These are phyloP conservation scores for Clavispora asparagi DNA, from an alignment of 805 yeast species.

Conservation along the genomic window DNA sequence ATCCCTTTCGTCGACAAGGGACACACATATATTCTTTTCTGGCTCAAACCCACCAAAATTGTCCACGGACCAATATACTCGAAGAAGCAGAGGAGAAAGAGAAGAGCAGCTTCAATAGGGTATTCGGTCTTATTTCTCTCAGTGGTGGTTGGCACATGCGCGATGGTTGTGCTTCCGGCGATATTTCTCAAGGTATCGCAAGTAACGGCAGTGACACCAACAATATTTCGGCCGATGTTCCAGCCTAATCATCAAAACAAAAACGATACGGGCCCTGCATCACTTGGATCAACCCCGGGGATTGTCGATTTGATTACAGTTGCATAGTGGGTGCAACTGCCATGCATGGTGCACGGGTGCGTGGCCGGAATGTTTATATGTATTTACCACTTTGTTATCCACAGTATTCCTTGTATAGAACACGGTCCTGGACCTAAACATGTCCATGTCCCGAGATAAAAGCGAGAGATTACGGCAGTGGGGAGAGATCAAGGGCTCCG, in stretches of 20 bases:
- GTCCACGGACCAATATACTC: conserved; percentile 36
- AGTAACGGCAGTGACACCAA: neutral
- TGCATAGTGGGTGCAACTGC: neutral
- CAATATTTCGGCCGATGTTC: conserved; percentile 43
- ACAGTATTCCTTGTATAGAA: neutral
- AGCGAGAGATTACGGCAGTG: conserved; percentile 7
- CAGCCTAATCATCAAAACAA: conserved; percentile 60
- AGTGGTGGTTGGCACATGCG: conserved; percentile 19
- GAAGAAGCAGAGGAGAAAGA: conserved; percentile 30
- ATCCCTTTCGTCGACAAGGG: conserved; percentile 44
- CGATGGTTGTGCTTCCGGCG: conserved; percentile 44
- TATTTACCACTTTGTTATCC: neutral
- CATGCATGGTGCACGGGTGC: conserved; percentile 1
- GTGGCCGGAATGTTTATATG: neutral
- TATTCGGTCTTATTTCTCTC: conserved; percentile 45
- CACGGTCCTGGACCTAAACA: conserved; percentile 4
- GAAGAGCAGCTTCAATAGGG: conserved; percentile 26
- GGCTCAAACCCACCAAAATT: conserved; percentile 39
- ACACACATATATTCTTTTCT: conserved; percentile 46
- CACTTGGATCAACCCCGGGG: neutral
- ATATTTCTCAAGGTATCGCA: conserved; percentile 20
- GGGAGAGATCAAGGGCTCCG: conserved; percentile 10
- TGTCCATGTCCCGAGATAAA: conserved; percentile 2
- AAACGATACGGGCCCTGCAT: conserved; percentile 54
- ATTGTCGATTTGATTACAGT: neutral